Percentiles rank a stretch among this genome's conserved stretches.
Conservation (phyloP, 208 protist genomes). For the Acanthamoeba healyi region DNA sequence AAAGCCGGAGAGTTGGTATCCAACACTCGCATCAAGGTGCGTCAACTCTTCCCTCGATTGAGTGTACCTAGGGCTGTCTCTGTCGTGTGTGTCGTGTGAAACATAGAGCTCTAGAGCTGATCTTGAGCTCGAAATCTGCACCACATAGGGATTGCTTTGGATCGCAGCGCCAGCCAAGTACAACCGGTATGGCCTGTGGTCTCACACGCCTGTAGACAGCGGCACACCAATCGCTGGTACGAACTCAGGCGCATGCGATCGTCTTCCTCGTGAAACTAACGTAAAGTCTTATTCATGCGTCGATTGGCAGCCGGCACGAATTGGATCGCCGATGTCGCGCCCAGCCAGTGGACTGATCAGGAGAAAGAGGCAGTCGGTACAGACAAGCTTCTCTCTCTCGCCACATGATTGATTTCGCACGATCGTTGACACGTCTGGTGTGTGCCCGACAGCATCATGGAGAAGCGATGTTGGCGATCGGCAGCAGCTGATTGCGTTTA, state of each 20-base stretch:
- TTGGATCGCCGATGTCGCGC: slow-evolving; percentile 9
- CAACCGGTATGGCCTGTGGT: slow-evolving; percentile 6
- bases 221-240: not conserved
- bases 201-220: not conserved
- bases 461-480: not conserved
- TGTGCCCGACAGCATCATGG: not conserved
- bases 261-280: no score
- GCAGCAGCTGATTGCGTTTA: not conserved
- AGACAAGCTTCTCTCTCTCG: not conserved
- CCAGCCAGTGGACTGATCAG: slow-evolving; percentile 1
- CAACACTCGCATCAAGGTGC: slow-evolving; percentile 9
- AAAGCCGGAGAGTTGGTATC: slow-evolving; percentile 5
- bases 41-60: no score
- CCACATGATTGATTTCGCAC: not conserved
- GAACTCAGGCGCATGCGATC: no score
- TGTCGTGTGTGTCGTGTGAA: no score
- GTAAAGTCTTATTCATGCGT: not conserved
- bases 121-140: not conserved
- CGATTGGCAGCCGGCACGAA: not conserved
- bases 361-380: not conserved
- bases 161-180: not conserved
- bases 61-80: no score
- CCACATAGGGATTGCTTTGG: not conserved
- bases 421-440: not conserved
- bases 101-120: no score